Evolutionary conservation across 495 filamentous ascomycete genomes (phyloP).

Genomic region (Clohesyomyces aquaticus): DNA sequence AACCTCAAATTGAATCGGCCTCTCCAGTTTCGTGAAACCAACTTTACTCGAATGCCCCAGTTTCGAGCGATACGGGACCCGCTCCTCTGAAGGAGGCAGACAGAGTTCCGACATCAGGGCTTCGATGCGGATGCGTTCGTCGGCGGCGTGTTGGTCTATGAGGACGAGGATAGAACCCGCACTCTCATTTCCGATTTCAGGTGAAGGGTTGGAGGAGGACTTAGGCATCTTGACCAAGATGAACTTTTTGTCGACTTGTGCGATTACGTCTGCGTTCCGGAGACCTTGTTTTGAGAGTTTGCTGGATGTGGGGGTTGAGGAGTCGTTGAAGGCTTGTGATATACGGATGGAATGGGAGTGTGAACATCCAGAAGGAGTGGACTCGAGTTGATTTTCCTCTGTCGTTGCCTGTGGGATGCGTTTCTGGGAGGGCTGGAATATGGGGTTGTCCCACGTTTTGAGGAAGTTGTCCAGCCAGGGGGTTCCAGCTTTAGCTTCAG

Average conservation of each 20-base stretch:
- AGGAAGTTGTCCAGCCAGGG: slow-evolving; percentile 50
- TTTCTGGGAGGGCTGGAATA: slow-evolving; percentile 59
- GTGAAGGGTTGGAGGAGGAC: not conserved
- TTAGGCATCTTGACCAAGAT: slow-evolving; percentile 66
- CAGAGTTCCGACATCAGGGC: slow-evolving; percentile 61
- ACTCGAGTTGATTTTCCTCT: slow-evolving; percentile 26
- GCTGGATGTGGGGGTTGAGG: slow-evolving; percentile 45
- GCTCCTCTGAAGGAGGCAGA: slow-evolving; percentile 20
- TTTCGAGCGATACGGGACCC: slow-evolving; percentile 26
- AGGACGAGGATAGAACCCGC: slow-evolving; percentile 61
- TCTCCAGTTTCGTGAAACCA: slow-evolving; percentile 45
- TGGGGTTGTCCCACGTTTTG: slow-evolving; percentile 64
- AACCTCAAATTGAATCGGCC: slow-evolving; percentile 65
- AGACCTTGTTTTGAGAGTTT: slow-evolving; percentile 72
- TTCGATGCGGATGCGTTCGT: slow-evolving; percentile 86
- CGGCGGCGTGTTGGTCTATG: slow-evolving; percentile 93
- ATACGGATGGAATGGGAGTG: slow-evolving; percentile 37
- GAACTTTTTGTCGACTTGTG: slow-evolving; percentile 89
- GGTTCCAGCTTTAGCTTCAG: too few relatives aligned
- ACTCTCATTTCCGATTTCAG: too few relatives aligned
- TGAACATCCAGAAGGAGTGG: slow-evolving; percentile 27
- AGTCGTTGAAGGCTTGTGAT: slow-evolving; percentile 42
- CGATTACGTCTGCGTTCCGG: slow-evolving; percentile 65
- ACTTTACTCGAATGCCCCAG: slow-evolving; percentile 39
- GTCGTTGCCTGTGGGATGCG: slow-evolving; percentile 52